Conservation (phyloP, 305 asterid species). For the Fraxinus dipetala region DNA sequence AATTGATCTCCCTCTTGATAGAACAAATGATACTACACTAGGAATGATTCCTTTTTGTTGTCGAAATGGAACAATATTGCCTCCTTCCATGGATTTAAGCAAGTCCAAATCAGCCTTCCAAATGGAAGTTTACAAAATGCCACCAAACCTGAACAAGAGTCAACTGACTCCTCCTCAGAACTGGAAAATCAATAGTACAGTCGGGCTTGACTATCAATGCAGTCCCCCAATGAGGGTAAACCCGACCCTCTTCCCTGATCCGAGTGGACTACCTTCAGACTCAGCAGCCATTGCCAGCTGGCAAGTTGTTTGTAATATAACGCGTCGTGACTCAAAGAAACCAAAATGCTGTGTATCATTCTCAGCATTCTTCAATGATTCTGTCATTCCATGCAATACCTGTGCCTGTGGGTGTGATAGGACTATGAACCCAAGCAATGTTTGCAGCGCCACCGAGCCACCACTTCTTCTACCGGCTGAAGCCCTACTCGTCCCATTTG, state of each 20-base stretch:
- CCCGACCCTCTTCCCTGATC: constrained; percentile 51
- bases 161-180: constrained; percentile 56
- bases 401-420: constrained; percentile 68
- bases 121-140: constrained; percentile 74
- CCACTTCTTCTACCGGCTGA: constrained; percentile 58
- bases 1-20: constrained; percentile 59
- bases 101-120: constrained; percentile 54
- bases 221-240: constrained; percentile 52
- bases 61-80: constrained; percentile 59
- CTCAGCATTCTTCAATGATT: constrained; percentile 64
- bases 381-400: constrained; percentile 69
- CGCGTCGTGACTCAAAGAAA: constrained; percentile 27
- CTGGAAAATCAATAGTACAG: constrained; percentile 51
- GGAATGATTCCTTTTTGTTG: constrained; percentile 72
- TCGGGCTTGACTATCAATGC: constrained; percentile 48
- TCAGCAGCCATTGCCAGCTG: constrained; percentile 55
- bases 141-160: constrained; percentile 53
- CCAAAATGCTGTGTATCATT: constrained; percentile 69
- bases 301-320: constrained; percentile 62
- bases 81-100: constrained; percentile 48
- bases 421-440: constrained; percentile 11
- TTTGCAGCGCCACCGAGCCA: constrained; percentile 47
- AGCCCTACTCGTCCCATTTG: constrained; percentile 61
- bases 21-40: constrained; percentile 47
- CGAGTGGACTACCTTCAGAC: constrained; percentile 46